Evolutionary conservation across 2,329 filamentous ascomycete genomes (phyloP), one percentile per base, ranked within the genome.

Genomic region (Exophiala bonariae): DNA sequence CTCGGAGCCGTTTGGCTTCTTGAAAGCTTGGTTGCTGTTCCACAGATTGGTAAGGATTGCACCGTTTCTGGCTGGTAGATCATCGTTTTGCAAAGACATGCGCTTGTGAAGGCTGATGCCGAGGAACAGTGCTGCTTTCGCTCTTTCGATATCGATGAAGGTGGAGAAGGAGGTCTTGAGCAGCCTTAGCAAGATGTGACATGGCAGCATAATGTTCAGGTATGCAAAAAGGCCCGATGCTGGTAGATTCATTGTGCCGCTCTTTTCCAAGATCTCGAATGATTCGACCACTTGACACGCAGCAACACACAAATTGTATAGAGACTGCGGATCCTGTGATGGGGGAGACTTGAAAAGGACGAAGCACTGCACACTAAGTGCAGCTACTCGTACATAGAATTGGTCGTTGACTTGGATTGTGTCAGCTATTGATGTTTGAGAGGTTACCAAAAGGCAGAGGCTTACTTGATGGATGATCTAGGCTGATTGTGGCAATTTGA

Each of bases 11-110:
- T 72, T 68, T 1, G 63, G 35, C 37, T 63, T 68, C 18, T 64
- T 65, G 49, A 71, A 72, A 7, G 63, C 68, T 47, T 61, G 71
- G 41, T 38, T 61, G 55, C 69, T 72, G 41, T 68, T 69, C 66
- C 67, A 71, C 10, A 71, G 43, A 26, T 68, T 63, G 32, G 61
- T 70, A 20, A 72, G 38, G 2, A 67, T 54, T 0, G 56, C 58
- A 5, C 64, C 62, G 3, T 58, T 62, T 40, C 66, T 67, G 2
- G 64, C 59, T 0, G 67, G 56, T 2, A 59, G 48, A 33, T 72
- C 69, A 5, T 63, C 63, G 32, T 61, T 65, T 13, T 68, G 63
- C 6, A 65, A 55, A 0, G 66, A 66, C 57, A 71, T 66, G 32
- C 63, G 59, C 44, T 68, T 69, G 2, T 64, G 59, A 9, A 72